Evolutionary conservation across 2,329 filamentous ascomycete genomes (phyloP).

Genomic region (Botrytis porri): DNA sequence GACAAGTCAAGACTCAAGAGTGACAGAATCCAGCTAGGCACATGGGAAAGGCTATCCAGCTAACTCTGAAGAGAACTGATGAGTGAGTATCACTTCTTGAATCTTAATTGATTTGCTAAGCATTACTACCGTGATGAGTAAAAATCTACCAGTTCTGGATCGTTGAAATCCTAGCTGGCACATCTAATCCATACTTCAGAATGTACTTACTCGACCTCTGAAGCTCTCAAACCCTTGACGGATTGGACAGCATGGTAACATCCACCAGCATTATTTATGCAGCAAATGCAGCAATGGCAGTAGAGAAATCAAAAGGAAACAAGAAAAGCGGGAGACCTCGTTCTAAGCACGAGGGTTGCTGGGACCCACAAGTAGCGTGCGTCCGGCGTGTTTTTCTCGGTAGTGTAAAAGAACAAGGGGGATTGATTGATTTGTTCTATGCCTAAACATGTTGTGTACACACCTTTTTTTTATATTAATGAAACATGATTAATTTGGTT

Average conservation of each 20-base stretch:
- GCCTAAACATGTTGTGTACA: not conserved
- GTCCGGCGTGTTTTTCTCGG: conserved; percentile 6
- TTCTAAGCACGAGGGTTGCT: not conserved
- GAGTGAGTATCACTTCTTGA: not conserved
- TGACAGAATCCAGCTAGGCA: not conserved
- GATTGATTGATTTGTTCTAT: not conserved
- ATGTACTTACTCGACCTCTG: not conserved
- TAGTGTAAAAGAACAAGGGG: conserved; percentile 4
- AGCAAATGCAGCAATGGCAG: not conserved
- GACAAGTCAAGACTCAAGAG: not conserved
- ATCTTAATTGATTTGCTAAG: conserved; percentile 4
- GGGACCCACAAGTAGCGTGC: conserved; percentile 6
- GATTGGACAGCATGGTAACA: not conserved
- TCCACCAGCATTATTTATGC: not conserved
- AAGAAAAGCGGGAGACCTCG: not conserved
- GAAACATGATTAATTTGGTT: not conserved
- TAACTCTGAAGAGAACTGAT: not conserved
- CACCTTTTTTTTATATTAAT: not conserved
- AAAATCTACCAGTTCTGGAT: not conserved
- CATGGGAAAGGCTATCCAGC: not conserved
- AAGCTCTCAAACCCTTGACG: not conserved
- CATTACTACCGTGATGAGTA: not conserved
- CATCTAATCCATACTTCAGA: not conserved
- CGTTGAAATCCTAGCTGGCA: not conserved
- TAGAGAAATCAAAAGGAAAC: not conserved